Conservation (phyloP, 1,139 yeast species). For the Diutina siamensis region DNA sequence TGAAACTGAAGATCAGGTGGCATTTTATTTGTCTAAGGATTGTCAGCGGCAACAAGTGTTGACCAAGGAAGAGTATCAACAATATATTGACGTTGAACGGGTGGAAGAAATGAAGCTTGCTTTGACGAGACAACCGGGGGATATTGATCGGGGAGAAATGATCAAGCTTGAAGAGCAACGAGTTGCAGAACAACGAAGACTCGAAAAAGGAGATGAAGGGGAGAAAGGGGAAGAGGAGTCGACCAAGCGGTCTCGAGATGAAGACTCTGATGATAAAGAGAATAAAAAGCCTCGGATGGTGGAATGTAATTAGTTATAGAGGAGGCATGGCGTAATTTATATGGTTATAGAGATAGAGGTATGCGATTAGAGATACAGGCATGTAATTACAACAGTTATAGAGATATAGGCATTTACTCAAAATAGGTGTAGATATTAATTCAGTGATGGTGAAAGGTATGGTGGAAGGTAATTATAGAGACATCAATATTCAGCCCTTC, state of each 20-base stretch:
- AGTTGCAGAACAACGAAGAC: not conserved
- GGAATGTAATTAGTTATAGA: not conserved
- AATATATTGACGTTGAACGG: not conserved
- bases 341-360: no score
- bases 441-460: no score
- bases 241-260: not conserved
- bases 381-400: no score
- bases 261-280: not conserved
- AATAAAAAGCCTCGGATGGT: not conserved
- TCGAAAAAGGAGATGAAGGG: not conserved
- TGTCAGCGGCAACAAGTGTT: not conserved
- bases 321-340: not conserved
- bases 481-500: no score
- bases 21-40: not conserved
- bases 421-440: no score
- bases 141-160: not conserved
- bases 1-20: constrained; percentile 14
- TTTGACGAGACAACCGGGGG: not conserved
- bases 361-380: no score
- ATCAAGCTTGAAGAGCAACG: constrained; percentile 1
- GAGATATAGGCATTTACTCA: no score
- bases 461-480: no score
- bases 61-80: not conserved
- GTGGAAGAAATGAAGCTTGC: constrained; percentile 2
- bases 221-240: not conserved